phyloP scores from a whole-genome alignment of 1,139 yeast genomes.

The Taphrina confusa region DNA sequence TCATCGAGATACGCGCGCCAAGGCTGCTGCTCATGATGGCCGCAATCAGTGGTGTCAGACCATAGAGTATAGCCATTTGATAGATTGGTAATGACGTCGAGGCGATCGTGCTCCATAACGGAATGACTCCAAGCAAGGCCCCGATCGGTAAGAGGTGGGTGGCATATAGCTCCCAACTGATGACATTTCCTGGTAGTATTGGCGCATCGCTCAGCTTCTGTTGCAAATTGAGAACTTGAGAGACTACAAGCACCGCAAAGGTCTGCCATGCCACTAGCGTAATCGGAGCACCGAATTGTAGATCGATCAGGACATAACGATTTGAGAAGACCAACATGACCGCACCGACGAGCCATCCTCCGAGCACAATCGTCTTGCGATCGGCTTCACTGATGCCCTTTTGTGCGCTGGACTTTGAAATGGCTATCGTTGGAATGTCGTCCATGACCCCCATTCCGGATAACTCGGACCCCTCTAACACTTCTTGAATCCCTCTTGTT shows the following conservation, averaged over 20 bases:
- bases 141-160: slow-evolving; percentile 18
- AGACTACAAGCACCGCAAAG: background rate
- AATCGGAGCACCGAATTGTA: background rate
- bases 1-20: background rate
- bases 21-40: background rate
- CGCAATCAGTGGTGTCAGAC: slow-evolving; percentile 11
- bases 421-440: background rate
- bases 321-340: slow-evolving; percentile 20
- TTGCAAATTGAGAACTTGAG: slow-evolving; percentile 7
- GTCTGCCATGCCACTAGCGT: slow-evolving; percentile 14
- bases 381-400: background rate
- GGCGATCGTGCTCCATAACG: slow-evolving; percentile 11
- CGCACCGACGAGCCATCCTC: slow-evolving; percentile 28
- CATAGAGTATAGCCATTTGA: slow-evolving; percentile 14
- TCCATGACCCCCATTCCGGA: slow-evolving; percentile 6
- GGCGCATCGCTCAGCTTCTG: slow-evolving; percentile 5
- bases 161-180: slow-evolving; percentile 1
- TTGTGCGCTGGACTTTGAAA: background rate
- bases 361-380: slow-evolving; percentile 16
- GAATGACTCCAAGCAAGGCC: background rate
- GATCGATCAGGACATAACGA: slow-evolving; percentile 15
- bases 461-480: no score
- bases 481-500: no score
- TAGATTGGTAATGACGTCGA: slow-evolving; percentile 6
- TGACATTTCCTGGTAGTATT: background rate